These are phyloP conservation scores for Rhodotorula sp. DNA, from an alignment of 1,284 basidiomycete genomes.

Conservation along the genomic window DNA sequence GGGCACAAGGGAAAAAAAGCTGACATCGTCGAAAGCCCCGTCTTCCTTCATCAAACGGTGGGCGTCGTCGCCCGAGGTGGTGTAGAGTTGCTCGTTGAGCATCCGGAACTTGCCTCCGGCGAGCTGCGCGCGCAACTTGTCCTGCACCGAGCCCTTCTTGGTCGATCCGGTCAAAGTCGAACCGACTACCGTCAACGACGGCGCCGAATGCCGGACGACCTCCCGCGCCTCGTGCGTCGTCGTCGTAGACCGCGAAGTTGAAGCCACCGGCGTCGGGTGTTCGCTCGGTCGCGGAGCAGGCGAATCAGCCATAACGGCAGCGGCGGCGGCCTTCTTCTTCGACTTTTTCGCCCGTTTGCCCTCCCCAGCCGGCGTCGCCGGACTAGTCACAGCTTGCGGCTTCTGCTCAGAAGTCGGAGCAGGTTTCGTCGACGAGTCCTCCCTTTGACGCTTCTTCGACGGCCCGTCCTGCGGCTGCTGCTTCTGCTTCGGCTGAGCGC, in stretches of 20 bases:
- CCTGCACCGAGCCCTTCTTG: conserved; percentile 29
- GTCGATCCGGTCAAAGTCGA: not conserved
- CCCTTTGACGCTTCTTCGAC: conserved; percentile 15
- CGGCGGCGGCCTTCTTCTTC: conserved; percentile 1
- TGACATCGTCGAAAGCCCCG: conserved; percentile 70
- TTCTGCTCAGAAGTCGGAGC: not conserved
- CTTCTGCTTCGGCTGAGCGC: not conserved
- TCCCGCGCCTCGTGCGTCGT: not conserved
- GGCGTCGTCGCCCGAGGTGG: conserved; percentile 63
- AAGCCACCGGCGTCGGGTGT: not conserved
- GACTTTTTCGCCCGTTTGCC: not conserved
- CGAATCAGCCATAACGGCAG: not conserved
- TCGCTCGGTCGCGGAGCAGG: not conserved
- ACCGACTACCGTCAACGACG: not conserved
- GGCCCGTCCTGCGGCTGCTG: conserved; percentile 2
- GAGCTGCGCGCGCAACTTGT: conserved; percentile 41
- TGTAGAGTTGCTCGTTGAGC: conserved; percentile 46
- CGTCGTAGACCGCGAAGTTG: not conserved
- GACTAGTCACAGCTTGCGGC: not conserved
- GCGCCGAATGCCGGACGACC: not conserved
- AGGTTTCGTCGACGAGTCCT: not conserved
- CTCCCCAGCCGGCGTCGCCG: not conserved
- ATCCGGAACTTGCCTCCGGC: conserved; percentile 45
- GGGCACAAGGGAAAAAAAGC: conserved; percentile 37
- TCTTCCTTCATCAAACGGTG: conserved; percentile 76